Base-by-base conservation (phyloP, 306 rosid genomes). In the Geum urbanum region DNA sequence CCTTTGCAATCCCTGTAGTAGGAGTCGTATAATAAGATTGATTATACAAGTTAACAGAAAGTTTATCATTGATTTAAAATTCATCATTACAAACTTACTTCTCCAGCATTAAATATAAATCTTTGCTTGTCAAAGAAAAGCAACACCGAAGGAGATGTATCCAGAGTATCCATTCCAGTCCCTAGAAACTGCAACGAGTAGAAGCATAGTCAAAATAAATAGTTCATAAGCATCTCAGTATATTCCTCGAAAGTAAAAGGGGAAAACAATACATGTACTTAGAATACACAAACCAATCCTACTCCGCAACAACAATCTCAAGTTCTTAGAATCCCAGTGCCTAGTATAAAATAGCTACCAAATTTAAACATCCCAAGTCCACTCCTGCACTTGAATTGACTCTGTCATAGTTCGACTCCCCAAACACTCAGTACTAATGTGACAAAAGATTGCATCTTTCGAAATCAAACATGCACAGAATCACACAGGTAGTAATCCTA, bases 121-220 rank as follows among this genome's bases (percentile, higher is more conserved):
- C 95, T 87, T 46, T 88, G 92, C 48, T 83, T 90, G 81, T 92
- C 98, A 59, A 92, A 92, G 85, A 92, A 92, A 64, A 92, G 97
- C 43, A 88, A 66, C 52, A 92, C 90, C 0, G 97, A 82, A 63
- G 98, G 90, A 44, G 94, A 88, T 0, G 97, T 90, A 70, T 92
- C 98, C 64, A 90, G 96, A 74, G 97, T 92, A 72, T 90, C 97
- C 94, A 92, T 82, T 74, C 97, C 92, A 61, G 97, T 92, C 9
- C 98, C 97, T 59, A 92, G 78, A 45, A 90, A 78, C 94, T 89
- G 72, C 55, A 60, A 24, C 57, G 53, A 53, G 62, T 18, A 22
- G 5, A 75, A 5, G 18, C 35, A 63, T 3, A 18, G 9, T 6
- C 8, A 32, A 54, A 49, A 19, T 62, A 52, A 72, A 16, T 47